Evolutionary conservation across 2,329 filamentous ascomycete species (phyloP).

Genomic region (Colletotrichum acutatum): DNA sequence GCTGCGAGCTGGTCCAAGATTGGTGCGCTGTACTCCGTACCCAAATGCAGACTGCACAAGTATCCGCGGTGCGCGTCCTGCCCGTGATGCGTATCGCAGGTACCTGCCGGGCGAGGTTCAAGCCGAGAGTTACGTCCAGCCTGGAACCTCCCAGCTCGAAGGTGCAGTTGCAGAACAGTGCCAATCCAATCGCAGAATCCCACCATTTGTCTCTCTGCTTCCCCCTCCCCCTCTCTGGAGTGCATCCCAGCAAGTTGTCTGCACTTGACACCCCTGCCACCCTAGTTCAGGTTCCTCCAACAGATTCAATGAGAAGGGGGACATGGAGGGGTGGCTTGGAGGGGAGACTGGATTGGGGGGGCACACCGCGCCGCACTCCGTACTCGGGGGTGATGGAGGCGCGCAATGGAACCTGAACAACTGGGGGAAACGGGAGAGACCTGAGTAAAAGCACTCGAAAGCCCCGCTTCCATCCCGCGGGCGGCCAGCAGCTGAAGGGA

Average conservation of each 20-base stretch:
- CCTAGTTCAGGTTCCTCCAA: slow-evolving; percentile 24
- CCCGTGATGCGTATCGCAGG: slow-evolving; percentile 13
- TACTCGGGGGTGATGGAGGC: slow-evolving; percentile 8
- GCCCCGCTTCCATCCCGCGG: slow-evolving; percentile 16
- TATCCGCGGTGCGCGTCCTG: slow-evolving; percentile 24
- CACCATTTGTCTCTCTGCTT: neutral
- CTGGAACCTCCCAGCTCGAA: slow-evolving; percentile 13
- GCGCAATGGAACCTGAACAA: neutral
- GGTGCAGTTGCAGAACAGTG: slow-evolving; percentile 3
- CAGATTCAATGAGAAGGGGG: slow-evolving; percentile 21
- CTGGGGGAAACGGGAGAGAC: neutral
- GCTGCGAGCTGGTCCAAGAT: slow-evolving; percentile 21
- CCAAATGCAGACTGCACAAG: neutral
- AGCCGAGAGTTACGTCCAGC: slow-evolving; percentile 2
- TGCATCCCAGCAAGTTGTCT: slow-evolving; percentile 2
- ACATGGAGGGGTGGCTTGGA: slow-evolving; percentile 32
- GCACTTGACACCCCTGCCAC: slow-evolving; percentile 13
- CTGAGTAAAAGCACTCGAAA: slow-evolving; percentile 18
- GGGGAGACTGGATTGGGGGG: slow-evolving; percentile 12
- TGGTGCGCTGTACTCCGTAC: slow-evolving; percentile 31
- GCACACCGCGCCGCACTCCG: slow-evolving; percentile 26
- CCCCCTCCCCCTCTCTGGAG: neutral
- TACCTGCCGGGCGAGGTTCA: slow-evolving; percentile 4
- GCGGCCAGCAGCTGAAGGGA: slow-evolving; percentile 4
- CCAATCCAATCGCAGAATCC: slow-evolving; percentile 7